Percentiles rank a stretch among this genome's conserved stretches.
These are phyloP conservation scores for Hericium alpestre DNA, from an alignment of 768 basidiomycete species.

Conservation along the genomic window DNA sequence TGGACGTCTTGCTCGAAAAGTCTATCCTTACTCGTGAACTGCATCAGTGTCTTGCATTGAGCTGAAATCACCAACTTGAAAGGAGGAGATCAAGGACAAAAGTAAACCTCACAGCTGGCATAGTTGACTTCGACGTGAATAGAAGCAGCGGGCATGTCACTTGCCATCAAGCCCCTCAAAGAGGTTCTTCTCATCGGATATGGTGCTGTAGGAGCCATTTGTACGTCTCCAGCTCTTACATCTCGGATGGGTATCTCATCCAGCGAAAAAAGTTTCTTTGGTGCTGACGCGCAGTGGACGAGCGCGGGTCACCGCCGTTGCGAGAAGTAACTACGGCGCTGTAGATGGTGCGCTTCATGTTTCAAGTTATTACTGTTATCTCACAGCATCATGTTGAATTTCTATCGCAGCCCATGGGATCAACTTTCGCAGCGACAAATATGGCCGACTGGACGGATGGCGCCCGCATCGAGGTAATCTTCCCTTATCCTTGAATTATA, in stretches of 20 bases:
- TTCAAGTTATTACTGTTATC: not conserved
- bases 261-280: conserved; percentile 34
- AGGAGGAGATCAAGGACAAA: not conserved
- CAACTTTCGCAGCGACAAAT: not conserved
- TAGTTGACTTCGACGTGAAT: not conserved
- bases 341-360: conserved; percentile 29
- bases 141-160: not conserved
- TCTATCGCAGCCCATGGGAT: not conserved
- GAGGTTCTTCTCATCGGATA: conserved; percentile 54
- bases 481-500: not conserved
- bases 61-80: not conserved
- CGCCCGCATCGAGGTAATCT: not conserved
- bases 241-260: not conserved
- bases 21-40: not conserved
- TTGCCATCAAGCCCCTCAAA: conserved; percentile 12
- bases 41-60: not conserved
- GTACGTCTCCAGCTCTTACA: conserved; percentile 22
- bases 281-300: conserved; percentile 40
- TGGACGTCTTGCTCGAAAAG: not conserved
- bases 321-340: conserved; percentile 55
- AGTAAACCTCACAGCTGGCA: not conserved
- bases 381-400: not conserved
- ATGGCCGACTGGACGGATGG: not conserved
- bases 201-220: conserved; percentile 57
- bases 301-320: conserved; percentile 61